Base-by-base conservation (phyloP, 2,329 filamentous ascomycete species). In the Diaporthe australafricana region DNA sequence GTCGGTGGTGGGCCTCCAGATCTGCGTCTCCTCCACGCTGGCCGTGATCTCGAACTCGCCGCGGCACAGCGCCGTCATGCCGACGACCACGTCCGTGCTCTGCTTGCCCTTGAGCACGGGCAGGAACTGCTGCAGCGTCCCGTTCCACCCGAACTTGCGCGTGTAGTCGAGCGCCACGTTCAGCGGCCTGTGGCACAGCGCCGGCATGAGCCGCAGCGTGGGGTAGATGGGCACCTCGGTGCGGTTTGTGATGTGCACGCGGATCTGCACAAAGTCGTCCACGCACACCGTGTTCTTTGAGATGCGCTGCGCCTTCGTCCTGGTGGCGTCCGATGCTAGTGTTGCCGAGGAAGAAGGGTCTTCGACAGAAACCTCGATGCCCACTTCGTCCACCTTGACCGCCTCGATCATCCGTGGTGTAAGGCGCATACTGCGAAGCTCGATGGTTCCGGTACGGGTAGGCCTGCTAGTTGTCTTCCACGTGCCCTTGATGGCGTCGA, bases 11-110 rank as follows among this genome's bases (percentile, higher is more conserved):
- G 84, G 76, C 30, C 75, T 77, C 83, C 83, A 87, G 9, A 93
- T 78, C 73, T 87, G 87, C 3, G 93, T 90, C 84, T 98, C 95
- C 82, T 98, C 95, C 0, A 98, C 90, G 16, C 89, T 92, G 6
- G 92, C 94, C 30, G 89, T 90, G 27, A 98, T 86, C 81, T 97
- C 95, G 79, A 96, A 98, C 75, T 94, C 90, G 20, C 95, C 95
- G 55, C 91, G 88, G 75, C 93, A 95, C 42, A 98, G 87, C 40
- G 92, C 88, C 52, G 93, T 93, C 53, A 95, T 87, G 5, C 93
- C 93, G 5, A 97, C 82, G 1, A 87, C 85, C 27, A 93, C 85
- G 73, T 91, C 88, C 0, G 87, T 85, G n/a, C 82, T 88, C 55
- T 87, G 84, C 5, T 89, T 88, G 0, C 90, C 89, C 7, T 82